Evolutionary conservation across 2,329 filamentous ascomycete genomes (phyloP), one percentile per base, ranked within the genome.

Genomic region (Acrodontium crateriforme): DNA sequence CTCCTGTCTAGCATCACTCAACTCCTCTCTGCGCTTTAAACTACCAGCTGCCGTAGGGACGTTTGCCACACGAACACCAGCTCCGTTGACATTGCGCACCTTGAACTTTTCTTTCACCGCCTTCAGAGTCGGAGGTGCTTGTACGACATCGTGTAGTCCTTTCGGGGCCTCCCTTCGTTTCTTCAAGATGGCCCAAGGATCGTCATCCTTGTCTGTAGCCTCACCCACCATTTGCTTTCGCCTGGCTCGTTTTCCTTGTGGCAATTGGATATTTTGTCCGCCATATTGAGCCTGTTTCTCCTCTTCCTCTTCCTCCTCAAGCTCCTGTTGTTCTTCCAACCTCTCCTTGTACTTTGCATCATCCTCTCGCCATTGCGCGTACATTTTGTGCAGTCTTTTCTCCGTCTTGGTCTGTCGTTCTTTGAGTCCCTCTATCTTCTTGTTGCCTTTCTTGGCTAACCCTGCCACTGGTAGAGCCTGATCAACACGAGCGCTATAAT

Each of bases 401-500:
- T 94, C 85, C 46, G 85, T 89, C 52, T 76, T 78, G 5, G 85
- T 94, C 28, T 71, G 66, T 37, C 71, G 67, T 11, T 74, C 67
- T 48, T 82, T 78, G 6, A 77, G 46, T 0, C 78, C 72, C 18
- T 69, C 55, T 5, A 73, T 67, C 34, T 77, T 74, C 28, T 67
- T 70, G 37, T 65, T 72, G 28, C 70, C 73, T 40, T 65, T 72
- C 6, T 65, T 51, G 36, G 43, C 53, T 6, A 94, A 63, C 0
- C 76, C 75, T 6, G 72, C 62, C 0, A 98, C 58, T 0, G 87
- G 87, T 5, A 95, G 63, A 1, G 81, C 74, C 26, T 81, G 78
- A 49, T 95, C 78, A 5, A 98, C 89, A 16, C 85, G 74, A 8
- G 75, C 71, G 6, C 74, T 63, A 49, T 91, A 98, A 28, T 91